phyloP scores from a whole-genome alignment of 2,329 filamentous ascomycete species.

The Phialemonium atrogriseum region DNA sequence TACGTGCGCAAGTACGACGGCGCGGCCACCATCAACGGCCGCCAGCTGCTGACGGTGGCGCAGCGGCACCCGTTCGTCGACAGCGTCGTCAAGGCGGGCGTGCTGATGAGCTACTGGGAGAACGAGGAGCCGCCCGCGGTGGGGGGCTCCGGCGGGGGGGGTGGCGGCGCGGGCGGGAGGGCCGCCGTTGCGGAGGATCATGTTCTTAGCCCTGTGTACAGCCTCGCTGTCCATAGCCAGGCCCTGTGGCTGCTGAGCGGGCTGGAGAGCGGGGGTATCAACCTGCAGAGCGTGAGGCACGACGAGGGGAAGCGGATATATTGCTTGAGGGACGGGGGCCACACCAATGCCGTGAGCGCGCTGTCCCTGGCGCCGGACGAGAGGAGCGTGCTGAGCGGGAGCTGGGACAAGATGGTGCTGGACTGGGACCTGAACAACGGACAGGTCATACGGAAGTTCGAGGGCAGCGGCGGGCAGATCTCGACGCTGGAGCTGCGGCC shows the following conservation, averaged over 20 bases:
- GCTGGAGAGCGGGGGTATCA: slow-evolving; percentile 83
- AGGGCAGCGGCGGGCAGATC: slow-evolving; percentile 73
- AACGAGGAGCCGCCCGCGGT: slow-evolving; percentile 67
- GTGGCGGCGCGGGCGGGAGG: too few relatives aligned
- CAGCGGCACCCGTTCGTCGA: slow-evolving; percentile 96
- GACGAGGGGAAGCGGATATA: slow-evolving; percentile 88
- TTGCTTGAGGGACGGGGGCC: slow-evolving; percentile 57
- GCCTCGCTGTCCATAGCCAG: slow-evolving; percentile 80
- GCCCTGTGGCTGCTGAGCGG: slow-evolving; percentile 89
- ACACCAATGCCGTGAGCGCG: slow-evolving; percentile 88
- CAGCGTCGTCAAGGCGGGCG: slow-evolving; percentile 89
- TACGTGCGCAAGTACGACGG: slow-evolving; percentile 98
- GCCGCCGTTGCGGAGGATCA: slow-evolving; percentile 55
- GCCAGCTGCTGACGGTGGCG: slow-evolving; percentile 85
- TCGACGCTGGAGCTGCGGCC: slow-evolving; percentile 82
- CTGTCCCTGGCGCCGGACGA: slow-evolving; percentile 78
- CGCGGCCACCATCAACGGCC: slow-evolving; percentile 88
- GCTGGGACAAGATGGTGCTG: slow-evolving; percentile 90
- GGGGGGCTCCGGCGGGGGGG: slow-evolving; percentile 26
- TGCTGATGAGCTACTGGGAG: slow-evolving; percentile 96
- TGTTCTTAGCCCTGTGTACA: slow-evolving; percentile 83
- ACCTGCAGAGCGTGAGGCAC: slow-evolving; percentile 85
- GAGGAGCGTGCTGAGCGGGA: slow-evolving; percentile 78
- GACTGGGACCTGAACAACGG: slow-evolving; percentile 96
- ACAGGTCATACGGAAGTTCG: slow-evolving; percentile 65